phyloP scores from a whole-genome alignment of 164 flowering plant species.

The Stephania yunnanensis region DNA sequence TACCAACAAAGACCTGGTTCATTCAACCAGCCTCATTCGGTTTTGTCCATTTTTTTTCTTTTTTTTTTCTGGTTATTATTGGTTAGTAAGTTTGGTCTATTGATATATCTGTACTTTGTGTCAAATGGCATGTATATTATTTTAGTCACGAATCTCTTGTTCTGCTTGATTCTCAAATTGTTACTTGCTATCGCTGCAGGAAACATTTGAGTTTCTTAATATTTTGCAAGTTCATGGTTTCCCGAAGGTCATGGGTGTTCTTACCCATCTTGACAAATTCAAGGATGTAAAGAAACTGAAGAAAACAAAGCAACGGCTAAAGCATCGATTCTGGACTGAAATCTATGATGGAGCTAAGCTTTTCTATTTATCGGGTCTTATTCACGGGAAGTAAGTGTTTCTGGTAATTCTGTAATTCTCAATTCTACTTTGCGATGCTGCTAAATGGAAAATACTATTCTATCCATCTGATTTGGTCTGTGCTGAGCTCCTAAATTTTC shows the following conservation, averaged over 20 bases:
- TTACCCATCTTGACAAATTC: conserved; percentile 92
- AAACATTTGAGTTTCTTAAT: conserved; percentile 95
- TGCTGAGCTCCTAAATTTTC: neutral
- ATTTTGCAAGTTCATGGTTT: conserved; percentile 91
- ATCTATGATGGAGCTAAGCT: conserved; percentile 90
- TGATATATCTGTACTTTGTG: too few relatives aligned
- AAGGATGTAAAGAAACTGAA: conserved; percentile 84
- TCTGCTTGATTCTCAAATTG: neutral
- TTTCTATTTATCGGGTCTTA: conserved; percentile 92
- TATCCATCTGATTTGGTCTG: neutral
- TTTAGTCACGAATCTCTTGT: too few relatives aligned
- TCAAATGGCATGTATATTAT: too few relatives aligned
- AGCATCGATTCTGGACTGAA: conserved; percentile 98
- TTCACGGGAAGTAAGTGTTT: conserved; percentile 76
- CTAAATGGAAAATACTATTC: neutral
- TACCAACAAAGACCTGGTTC: too few relatives aligned
- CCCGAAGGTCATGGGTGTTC: conserved; percentile 96
- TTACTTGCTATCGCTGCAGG: conserved; percentile 40
- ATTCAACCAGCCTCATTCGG: too few relatives aligned
- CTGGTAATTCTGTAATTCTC: neutral
- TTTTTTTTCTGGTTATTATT: too few relatives aligned
- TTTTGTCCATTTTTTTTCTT: too few relatives aligned
- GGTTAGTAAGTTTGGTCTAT: too few relatives aligned
- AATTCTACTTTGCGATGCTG: neutral
- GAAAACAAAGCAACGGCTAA: conserved; percentile 86